A percentile compares a stretch with the other conserved stretches of the same genome.
phyloP scores from a whole-genome alignment of 1,284 basidiomycete species.

The Ganoderma meredithae region DNA sequence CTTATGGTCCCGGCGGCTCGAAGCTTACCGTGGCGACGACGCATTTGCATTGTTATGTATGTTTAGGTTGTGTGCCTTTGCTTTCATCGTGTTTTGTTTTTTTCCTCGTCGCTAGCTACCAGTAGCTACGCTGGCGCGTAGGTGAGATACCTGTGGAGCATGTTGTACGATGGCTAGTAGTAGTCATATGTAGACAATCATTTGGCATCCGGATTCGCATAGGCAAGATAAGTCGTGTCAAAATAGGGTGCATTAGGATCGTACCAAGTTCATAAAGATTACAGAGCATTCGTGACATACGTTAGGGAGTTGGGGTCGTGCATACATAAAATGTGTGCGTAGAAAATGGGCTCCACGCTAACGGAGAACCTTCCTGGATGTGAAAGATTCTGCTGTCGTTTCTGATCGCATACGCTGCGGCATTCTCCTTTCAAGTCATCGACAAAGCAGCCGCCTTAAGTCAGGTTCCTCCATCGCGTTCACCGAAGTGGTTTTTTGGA shows the following conservation, averaged over 20 bases:
- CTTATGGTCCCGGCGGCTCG: background rate
- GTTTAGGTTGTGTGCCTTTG: constrained; percentile 3
- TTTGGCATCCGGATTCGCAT: background rate
- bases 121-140: constrained; percentile 1
- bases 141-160: background rate
- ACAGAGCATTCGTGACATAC: background rate
- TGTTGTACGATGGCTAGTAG: background rate
- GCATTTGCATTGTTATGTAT: constrained; percentile 1
- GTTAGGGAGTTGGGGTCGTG: background rate
- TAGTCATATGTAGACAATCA: background rate
- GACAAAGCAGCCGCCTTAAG: no score
- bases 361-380: background rate
- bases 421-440: background rate
- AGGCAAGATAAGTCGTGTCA: background rate
- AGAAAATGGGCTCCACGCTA: no score
- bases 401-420: background rate
- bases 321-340: background rate
- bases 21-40: background rate
- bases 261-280: background rate
- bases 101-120: no score
- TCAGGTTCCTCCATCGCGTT: background rate
- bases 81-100: background rate
- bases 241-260: background rate
- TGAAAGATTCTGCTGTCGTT: background rate
- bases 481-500: background rate